phyloP scores from a whole-genome alignment of 163 green algal species.

The Prototheca wickerhamii region DNA sequence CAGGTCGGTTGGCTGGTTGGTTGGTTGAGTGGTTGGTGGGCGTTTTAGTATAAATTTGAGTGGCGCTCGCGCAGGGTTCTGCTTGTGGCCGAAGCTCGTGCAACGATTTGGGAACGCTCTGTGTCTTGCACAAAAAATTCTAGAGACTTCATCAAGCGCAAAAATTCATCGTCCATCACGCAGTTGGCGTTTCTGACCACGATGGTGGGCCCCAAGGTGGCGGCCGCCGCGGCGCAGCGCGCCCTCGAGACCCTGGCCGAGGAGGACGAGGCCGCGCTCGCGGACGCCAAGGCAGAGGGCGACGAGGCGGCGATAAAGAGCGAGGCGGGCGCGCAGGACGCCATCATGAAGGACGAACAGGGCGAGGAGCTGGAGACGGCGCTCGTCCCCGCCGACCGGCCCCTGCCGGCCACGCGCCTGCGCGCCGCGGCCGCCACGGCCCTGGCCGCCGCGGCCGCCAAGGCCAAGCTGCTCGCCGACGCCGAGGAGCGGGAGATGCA shows the following conservation, averaged over 20 bases:
- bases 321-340: background rate
- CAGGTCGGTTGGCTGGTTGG: slow-evolving; percentile 47
- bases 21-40: slow-evolving; percentile 7
- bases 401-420: slow-evolving; percentile 3
- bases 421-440: slow-evolving; percentile 52
- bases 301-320: too few species aligned
- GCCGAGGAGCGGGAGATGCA: slow-evolving; percentile 75
- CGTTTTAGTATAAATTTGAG: too few species aligned
- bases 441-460: slow-evolving; percentile 64
- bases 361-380: background rate
- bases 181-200: slow-evolving; percentile 65
- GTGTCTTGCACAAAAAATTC: too few species aligned
- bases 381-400: background rate
- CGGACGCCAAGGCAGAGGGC: background rate
- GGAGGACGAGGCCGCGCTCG: slow-evolving; percentile 31
- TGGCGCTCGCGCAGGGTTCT: too few species aligned
- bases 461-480: slow-evolving; percentile 73
- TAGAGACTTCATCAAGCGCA: too few species aligned
- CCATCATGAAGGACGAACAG: background rate
- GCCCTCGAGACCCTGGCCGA: slow-evolving; percentile 64
- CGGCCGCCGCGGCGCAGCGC: slow-evolving; percentile 62
- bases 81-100: too few species aligned
- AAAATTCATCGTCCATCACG: background rate
- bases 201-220: slow-evolving; percentile 69
- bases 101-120: too few species aligned